phyloP scores from a whole-genome alignment of 2,329 filamentous ascomycete genomes.

The Mariannaea elegans region DNA sequence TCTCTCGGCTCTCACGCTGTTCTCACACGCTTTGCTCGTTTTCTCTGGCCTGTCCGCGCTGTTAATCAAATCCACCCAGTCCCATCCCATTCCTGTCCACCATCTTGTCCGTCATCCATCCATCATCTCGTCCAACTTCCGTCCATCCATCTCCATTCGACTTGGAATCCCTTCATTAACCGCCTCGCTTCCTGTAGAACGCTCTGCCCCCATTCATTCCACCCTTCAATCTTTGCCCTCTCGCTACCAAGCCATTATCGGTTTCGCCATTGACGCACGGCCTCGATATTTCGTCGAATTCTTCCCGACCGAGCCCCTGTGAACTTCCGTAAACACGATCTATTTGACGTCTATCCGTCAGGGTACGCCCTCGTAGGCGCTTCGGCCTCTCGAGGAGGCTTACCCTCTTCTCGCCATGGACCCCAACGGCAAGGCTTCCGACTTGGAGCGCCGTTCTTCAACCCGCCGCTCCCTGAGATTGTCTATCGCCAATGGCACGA shows the following conservation, averaged over 20 bases:
- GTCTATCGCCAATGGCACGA: slow-evolving; percentile 41
- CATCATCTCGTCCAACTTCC: slow-evolving; percentile 1
- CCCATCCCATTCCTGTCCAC: slow-evolving; percentile 3
- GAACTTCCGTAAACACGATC: slow-evolving; percentile 22
- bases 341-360: slow-evolving; percentile 21
- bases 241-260: slow-evolving; percentile 1
- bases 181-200: slow-evolving; percentile 7
- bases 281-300: slow-evolving; percentile 12
- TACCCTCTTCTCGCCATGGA: slow-evolving; percentile 49
- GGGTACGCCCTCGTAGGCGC: slow-evolving; percentile 39
- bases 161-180: slow-evolving; percentile 9
- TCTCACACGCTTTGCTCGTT: not conserved
- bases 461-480: slow-evolving; percentile 52
- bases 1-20: not conserved
- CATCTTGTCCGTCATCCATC: slow-evolving; percentile 8
- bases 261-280: slow-evolving; percentile 12
- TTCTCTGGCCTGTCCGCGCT: slow-evolving; percentile 4
- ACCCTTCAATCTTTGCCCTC: not conserved
- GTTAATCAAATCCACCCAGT: slow-evolving; percentile 5
- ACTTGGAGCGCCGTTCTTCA: slow-evolving; percentile 54
- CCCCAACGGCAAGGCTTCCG: slow-evolving; percentile 49
- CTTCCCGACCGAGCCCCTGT: slow-evolving; percentile 27
- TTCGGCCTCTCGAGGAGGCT: slow-evolving; percentile 36
- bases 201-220: not conserved
- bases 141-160: slow-evolving; percentile 10